A percentile compares a stretch with the other conserved stretches of the same genome.
Conservation (phyloP, 768 basidiomycete genomes). For the Bullera alba region DNA sequence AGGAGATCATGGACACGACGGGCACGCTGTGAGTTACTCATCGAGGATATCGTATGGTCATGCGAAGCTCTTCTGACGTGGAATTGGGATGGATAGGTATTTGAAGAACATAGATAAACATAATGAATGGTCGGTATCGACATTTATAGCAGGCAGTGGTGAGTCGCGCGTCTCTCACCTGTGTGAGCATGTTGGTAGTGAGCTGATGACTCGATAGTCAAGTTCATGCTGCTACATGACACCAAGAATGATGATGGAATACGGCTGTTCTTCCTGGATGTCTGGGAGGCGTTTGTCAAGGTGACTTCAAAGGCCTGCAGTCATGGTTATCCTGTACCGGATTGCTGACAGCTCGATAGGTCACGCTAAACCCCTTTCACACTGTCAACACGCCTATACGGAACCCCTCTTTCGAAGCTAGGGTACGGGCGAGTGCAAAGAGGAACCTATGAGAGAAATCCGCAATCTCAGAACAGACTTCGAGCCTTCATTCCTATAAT, state of each 20-base stretch:
- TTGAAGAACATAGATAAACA: constrained; percentile 92
- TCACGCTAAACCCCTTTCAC: constrained; percentile 91
- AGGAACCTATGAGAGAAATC: constrained; percentile 61
- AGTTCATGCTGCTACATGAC: constrained; percentile 90
- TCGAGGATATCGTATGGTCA: neutral
- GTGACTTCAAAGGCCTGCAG: constrained; percentile 55
- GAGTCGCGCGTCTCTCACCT: constrained; percentile 45
- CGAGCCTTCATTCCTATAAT: no score
- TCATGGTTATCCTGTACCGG: no score
- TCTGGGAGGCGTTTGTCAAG: constrained; percentile 98
- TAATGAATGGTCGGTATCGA: constrained; percentile 97
- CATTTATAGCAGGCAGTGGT: constrained; percentile 93
- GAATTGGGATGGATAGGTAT: constrained; percentile 57
- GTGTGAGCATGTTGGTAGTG: neutral
- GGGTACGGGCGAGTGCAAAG: constrained; percentile 78
- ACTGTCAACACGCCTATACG: constrained; percentile 77
- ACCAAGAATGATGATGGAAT: constrained; percentile 96
- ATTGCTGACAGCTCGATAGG: constrained; percentile 50
- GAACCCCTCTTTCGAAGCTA: constrained; percentile 70
- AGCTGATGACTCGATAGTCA: constrained; percentile 55
- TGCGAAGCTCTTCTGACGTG: neutral
- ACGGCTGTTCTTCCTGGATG: constrained; percentile 80
- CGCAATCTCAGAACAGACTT: no score
- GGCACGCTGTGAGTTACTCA: constrained; percentile 42
- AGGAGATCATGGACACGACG: constrained; percentile 62